Evolutionary conservation across 805 yeast genomes (phyloP).

Genomic region (Candida sanyiensis): DNA sequence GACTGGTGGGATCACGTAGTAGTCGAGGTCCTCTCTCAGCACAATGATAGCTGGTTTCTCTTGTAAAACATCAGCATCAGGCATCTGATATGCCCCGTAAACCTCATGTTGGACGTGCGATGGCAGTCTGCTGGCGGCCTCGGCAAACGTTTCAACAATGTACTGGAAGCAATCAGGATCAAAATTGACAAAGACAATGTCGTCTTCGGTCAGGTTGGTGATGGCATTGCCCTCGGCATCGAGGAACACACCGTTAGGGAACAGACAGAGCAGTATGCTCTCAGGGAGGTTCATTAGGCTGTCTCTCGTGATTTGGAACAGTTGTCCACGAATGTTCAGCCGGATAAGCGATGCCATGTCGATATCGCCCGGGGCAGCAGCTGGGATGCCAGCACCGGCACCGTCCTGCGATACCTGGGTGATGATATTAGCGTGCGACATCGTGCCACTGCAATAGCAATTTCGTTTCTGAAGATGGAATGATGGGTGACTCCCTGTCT

Average conservation of each 20-base stretch:
- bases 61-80: slow-evolving; percentile 61
- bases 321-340: slow-evolving; percentile 68
- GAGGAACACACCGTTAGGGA: slow-evolving; percentile 86
- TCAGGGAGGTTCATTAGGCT: slow-evolving; percentile 92
- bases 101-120: slow-evolving; percentile 34
- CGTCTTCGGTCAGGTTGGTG: slow-evolving; percentile 72
- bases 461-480: background rate
- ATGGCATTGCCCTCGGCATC: slow-evolving; percentile 74
- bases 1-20: slow-evolving; percentile 78
- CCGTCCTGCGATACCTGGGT: slow-evolving; percentile 62
- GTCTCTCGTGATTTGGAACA: slow-evolving; percentile 76
- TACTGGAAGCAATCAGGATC: slow-evolving; percentile 84
- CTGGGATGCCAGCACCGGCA: slow-evolving; percentile 9
- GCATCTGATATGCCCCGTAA: slow-evolving; percentile 32
- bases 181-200: slow-evolving; percentile 76
- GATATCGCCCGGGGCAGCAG: slow-evolving; percentile 24
- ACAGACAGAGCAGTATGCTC: slow-evolving; percentile 74
- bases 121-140: slow-evolving; percentile 58
- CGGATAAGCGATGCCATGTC: slow-evolving; percentile 60
- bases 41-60: slow-evolving; percentile 89
- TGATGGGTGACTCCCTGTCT: background rate
- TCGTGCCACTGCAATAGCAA: slow-evolving; percentile 5
- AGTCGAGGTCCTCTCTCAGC: slow-evolving; percentile 89
- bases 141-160: slow-evolving; percentile 64
- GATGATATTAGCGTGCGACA: slow-evolving; percentile 39